Percentiles rank a stretch among this genome's conserved stretches.
Conservation (phyloP, 345 rosid genomes). For the Streptanthus diversifolius region DNA sequence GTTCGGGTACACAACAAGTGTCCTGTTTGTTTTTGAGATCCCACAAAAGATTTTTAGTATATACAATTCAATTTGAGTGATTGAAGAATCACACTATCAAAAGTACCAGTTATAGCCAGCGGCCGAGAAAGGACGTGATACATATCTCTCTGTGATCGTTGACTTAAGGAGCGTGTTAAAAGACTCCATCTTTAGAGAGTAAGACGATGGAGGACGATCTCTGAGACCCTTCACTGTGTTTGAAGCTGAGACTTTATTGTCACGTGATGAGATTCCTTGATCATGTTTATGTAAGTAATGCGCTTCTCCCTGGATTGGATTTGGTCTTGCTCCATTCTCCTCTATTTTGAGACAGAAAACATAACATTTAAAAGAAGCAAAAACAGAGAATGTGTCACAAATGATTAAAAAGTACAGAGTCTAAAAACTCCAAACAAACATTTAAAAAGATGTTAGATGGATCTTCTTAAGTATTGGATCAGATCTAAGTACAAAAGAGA, state of each 20-base stretch:
- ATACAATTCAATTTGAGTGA: neutral
- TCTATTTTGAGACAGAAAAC: conserved; percentile 1
- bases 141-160: neutral
- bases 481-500: neutral
- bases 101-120: conserved; percentile 9
- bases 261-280: conserved; percentile 1
- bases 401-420: neutral
- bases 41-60: neutral
- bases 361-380: neutral
- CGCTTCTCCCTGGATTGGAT: neutral
- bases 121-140: conserved; percentile 8
- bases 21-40: conserved; percentile 5
- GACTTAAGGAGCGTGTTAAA: conserved; percentile 2
- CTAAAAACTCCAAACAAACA: neutral
- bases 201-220: conserved; percentile 16
- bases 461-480: neutral
- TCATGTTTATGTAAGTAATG: neutral
- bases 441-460: neutral
- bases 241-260: neutral
- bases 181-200: conserved; percentile 16
- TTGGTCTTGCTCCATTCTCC: neutral
- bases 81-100: neutral
- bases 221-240: neutral
- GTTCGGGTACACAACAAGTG: conserved; percentile 22
- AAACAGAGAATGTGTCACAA: neutral